Conservation (phyloP, 2,329 filamentous ascomycete genomes). For the Ceratocystis lukuohia region DNA sequence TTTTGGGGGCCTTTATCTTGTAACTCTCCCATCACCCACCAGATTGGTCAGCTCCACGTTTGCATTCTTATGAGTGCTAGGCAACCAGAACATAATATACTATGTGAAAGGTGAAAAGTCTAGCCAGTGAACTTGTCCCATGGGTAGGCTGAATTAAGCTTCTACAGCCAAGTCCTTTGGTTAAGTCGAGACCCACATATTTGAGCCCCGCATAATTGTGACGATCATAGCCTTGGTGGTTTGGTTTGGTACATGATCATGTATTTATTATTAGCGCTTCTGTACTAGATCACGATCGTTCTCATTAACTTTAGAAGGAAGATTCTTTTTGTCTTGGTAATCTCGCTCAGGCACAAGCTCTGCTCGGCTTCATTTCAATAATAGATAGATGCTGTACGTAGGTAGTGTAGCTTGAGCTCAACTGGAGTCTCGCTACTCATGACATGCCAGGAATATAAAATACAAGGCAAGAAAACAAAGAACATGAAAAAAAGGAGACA, state of each 20-base stretch:
- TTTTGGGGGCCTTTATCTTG: not conserved
- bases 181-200: no score
- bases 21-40: no score
- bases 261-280: no score
- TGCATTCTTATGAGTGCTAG: not conserved
- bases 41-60: not conserved
- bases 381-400: not conserved
- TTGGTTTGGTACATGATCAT: no score
- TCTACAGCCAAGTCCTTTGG: no score
- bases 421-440: not conserved
- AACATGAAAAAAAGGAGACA: not conserved
- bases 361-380: not conserved
- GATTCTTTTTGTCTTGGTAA: not conserved
- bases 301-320: not conserved
- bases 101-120: not conserved
- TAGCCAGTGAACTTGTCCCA: not conserved
- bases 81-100: not conserved
- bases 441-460: slow-evolving; percentile 9
- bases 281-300: no score
- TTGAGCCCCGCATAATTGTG: no score
- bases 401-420: not conserved
- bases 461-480: slow-evolving; percentile 10
- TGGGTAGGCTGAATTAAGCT: no score
- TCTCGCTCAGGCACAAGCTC: not conserved
- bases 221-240: no score